Evolutionary conservation across 106 monocot species (phyloP), one percentile per base, ranked within the genome.

Genomic region (Allium sativum): DNA sequence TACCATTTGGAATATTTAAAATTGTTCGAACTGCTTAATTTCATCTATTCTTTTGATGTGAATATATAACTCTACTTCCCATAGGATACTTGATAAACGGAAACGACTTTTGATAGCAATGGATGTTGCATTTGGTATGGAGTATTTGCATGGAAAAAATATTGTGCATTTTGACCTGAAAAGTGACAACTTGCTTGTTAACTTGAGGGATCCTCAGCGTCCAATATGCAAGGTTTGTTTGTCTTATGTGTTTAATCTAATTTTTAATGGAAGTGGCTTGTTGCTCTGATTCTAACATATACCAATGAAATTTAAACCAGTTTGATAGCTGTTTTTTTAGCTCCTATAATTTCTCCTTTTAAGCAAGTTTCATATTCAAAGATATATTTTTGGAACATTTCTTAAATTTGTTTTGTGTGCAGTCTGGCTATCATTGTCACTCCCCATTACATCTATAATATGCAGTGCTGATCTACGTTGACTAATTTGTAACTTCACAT

Each of bases 91-190:
- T 78, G 74, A 83, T 65, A 53, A 12, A 12, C 44, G 72, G 4
- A 78, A 75, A 42, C 78, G 71, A 44, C 72, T 75, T 40, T 18
- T 83, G 18, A 75, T 83, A 68, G 83, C 83, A 51, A 83, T 72
- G 72, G 83, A 83, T 57, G 75, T 62, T 54, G 83, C 83, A 56
- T 83, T 78, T 78, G 83, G 78, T 58, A 83, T 83, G 83, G 83
- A 83, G 19, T 83, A 78, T 65, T 71, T 83, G 67, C 83, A 83
- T 70, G 75, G 75, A 3, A 83, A 69, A 57, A 83, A 78, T 52
- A 74, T 83, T 50, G 75, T 83, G 9, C 83, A 83, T 61, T 83
- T 83, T 55, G 83, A 83, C 59, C 47, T 83, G 48, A 83, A 83
- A 65, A 72, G 83, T 52, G 83, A 83, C 59, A 83, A 83, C 44